Conservation (phyloP, 1,284 basidiomycete species). For the Ganoderma lingzhi region DNA sequence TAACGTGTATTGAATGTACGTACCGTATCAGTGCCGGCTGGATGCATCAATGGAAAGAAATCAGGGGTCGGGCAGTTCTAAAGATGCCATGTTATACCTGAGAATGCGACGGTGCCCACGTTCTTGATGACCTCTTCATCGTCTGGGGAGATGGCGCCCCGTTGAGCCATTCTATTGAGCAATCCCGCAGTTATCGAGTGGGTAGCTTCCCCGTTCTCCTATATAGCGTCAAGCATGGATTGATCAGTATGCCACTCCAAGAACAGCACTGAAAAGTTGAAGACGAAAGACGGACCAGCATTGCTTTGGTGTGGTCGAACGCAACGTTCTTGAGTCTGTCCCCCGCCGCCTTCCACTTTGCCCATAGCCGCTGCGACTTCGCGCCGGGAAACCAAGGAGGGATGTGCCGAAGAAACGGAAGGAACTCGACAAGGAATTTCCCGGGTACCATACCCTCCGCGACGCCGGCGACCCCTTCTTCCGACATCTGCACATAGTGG, state of each 20-base stretch:
- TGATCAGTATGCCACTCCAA: background rate
- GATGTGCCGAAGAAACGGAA: slow-evolving; percentile 25
- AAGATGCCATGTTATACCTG: slow-evolving; percentile 1
- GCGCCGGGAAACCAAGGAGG: slow-evolving; percentile 31
- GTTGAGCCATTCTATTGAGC: background rate
- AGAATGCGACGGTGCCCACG: slow-evolving; percentile 15
- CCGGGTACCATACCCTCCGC: slow-evolving; percentile 12
- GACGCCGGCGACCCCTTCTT: background rate
- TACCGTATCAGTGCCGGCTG: slow-evolving; percentile 29
- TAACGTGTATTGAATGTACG: background rate
- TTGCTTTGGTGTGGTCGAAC: slow-evolving; percentile 11
- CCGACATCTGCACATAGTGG: slow-evolving; percentile 7
- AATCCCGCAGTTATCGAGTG: background rate
- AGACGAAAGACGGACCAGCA: slow-evolving; percentile 10
- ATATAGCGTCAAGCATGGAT: too few species aligned
- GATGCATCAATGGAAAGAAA: background rate
- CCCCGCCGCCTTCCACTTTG: slow-evolving; percentile 10
- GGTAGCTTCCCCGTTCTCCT: background rate
- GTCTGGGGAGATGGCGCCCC: background rate
- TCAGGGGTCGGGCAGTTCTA: slow-evolving; percentile 10
- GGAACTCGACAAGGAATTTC: slow-evolving; percentile 24
- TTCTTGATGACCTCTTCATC: slow-evolving; percentile 15
- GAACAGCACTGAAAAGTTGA: background rate
- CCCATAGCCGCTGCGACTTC: slow-evolving; percentile 16
- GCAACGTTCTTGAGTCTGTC: slow-evolving; percentile 14